Base-by-base conservation (phyloP, 73 alveolate species). In the Paramecium tetraurelia region DNA sequence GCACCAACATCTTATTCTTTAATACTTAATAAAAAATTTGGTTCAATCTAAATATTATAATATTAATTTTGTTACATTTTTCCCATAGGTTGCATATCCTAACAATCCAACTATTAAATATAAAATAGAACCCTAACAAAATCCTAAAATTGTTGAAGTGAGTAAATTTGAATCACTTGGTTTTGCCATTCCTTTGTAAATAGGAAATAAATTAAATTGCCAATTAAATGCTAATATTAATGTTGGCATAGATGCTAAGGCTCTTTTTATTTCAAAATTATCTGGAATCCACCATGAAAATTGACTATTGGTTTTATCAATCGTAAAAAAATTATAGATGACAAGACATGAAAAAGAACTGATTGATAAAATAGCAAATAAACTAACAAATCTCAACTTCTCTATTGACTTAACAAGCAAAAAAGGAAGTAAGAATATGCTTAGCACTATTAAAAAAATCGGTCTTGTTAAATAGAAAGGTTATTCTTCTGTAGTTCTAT, bases 41-140 rank as follows among this genome's bases (percentile, higher is more conserved):
- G 59, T 36, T 72, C 86, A 16, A 72, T 72, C 86, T 72, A 35
- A 38, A 18, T 72, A 1, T n/a, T 14, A 44, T 24, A 18, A 38
- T 31, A 41, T 27, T 27, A 48, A 48, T 16, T 46, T 18, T 44
- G 48, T 40, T 40, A 44, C 75, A 10, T 44, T 48, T 40, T 8
- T 80, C 46, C 90, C 90, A 80, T 80, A 80, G 2, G 77, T 80
- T 43, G 76, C 90, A 80, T 12, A 80, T 12, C 90, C 90, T 44
- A 80, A 29, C 5, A 80, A n/a, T 9, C 90, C 90, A 18, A 80
- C 90, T 43, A 41, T 18, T 18, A 80, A n/a, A 48, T 80, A 80
- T 43, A 80, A 21, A 20, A 18, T 35, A 22, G 90, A 38, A 4
- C 63, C 75, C 29, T n/a, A 18, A 4, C 22, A 8, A 80, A 44